A percentile compares a stretch with the other conserved stretches of the same genome.
phyloP scores from a whole-genome alignment of 2,329 filamentous ascomycete genomes.

The Ophiostoma perfectum region DNA sequence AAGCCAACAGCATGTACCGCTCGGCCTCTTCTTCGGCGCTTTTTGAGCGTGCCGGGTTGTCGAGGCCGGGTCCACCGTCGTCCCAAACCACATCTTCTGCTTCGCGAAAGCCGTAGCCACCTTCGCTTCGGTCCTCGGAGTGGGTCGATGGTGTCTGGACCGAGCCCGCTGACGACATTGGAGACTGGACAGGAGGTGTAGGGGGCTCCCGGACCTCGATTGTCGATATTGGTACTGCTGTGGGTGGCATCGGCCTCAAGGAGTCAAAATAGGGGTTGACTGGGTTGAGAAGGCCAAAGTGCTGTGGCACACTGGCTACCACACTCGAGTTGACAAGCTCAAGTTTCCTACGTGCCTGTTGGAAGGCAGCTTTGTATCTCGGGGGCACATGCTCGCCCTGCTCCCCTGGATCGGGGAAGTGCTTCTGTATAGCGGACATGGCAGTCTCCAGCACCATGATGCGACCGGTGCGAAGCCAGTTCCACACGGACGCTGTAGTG shows the following conservation, averaged over 20 bases:
- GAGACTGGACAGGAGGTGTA: slow-evolving; percentile 21
- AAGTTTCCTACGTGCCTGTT: slow-evolving; percentile 38
- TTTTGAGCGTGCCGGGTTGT: slow-evolving; percentile 38
- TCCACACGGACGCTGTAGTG: slow-evolving; percentile 45
- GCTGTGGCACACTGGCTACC: slow-evolving; percentile 45
- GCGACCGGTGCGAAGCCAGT: slow-evolving; percentile 42
- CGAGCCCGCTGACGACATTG: slow-evolving; percentile 18
- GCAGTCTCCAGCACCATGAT: slow-evolving; percentile 47
- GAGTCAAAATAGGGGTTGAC: slow-evolving; percentile 33
- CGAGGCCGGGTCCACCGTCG: slow-evolving; percentile 36
- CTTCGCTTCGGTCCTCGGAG: neutral
- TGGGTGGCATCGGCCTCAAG: slow-evolving; percentile 15
- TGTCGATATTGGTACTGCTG: slow-evolving; percentile 20
- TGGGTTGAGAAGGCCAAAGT: slow-evolving; percentile 45
- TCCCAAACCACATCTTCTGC: slow-evolving; percentile 24
- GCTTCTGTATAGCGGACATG: slow-evolving; percentile 39
- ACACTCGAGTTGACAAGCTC: slow-evolving; percentile 40
- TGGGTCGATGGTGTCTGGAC: slow-evolving; percentile 18
- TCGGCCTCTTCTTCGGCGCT: slow-evolving; percentile 37
- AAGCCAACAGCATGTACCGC: slow-evolving; percentile 46
- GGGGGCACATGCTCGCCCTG: slow-evolving; percentile 27
- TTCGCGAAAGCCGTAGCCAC: slow-evolving; percentile 8
- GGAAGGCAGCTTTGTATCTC: slow-evolving; percentile 34
- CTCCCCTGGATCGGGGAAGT: slow-evolving; percentile 29
- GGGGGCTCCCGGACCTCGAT: slow-evolving; percentile 23